Evolutionary conservation across 129 eudicot species (phyloP).

Genomic region (Logfia minima): DNA sequence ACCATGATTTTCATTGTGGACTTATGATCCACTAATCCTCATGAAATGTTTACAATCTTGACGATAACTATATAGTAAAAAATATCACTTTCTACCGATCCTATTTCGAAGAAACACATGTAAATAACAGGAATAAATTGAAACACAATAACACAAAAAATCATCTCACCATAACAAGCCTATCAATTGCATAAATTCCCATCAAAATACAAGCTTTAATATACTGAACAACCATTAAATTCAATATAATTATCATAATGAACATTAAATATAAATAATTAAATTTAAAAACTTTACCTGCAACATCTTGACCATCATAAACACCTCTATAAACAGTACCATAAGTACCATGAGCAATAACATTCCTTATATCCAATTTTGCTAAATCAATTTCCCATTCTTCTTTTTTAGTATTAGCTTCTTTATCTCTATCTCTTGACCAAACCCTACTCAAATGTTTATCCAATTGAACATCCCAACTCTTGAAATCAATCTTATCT

Average conservation of each 20-base stretch:
- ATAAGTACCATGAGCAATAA: constrained; percentile 87
- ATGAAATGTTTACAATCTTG: neutral
- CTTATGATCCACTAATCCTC: neutral
- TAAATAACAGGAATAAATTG: neutral
- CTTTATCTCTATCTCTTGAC: constrained; percentile 53
- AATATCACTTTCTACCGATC: neutral
- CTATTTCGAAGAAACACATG: neutral
- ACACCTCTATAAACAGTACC: constrained; percentile 80
- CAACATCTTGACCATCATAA: constrained; percentile 95
- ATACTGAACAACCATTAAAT: constrained; percentile 12
- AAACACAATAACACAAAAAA: neutral
- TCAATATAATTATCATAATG: neutral
- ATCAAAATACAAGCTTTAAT: constrained; percentile 12
- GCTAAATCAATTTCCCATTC: constrained; percentile 92
- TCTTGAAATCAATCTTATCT: constrained; percentile 87
- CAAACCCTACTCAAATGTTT: constrained; percentile 76
- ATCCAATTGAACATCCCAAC: constrained; percentile 79
- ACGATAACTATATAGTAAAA: neutral
- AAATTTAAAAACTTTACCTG: constrained; percentile 49
- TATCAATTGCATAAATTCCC: constrained; percentile 15
- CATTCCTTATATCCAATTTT: constrained; percentile 68
- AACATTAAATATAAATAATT: neutral
- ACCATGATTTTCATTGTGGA: neutral
- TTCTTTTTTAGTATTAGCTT: constrained; percentile 42
- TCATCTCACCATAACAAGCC: constrained; percentile 14